Base-by-base conservation (phyloP, 345 rosid species). In the Sisymbrium altissimum region DNA sequence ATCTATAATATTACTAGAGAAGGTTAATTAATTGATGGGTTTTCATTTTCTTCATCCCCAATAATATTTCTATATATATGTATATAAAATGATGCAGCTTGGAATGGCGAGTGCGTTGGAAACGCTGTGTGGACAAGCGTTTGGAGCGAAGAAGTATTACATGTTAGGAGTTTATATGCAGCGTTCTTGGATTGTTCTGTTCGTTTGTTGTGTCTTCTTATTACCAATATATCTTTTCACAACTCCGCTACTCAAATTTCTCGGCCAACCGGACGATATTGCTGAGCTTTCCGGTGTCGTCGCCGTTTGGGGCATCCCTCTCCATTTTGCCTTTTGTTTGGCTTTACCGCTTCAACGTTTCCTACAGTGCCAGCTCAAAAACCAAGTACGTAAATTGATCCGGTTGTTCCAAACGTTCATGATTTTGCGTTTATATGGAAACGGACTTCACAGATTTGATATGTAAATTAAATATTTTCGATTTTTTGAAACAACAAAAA, bases 81-180 rank as follows among this genome's bases (percentile, higher is more conserved):
- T 50, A 21, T 18, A 18, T 19, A 27, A 6, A 62, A 29, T 14
- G 15, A 21, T 52, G 68, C 18, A 89, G 96, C 78, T 87, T 38
- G 96, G 87, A 10, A 89, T 87, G 96, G 96, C 96, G 32, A 87
- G 92, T 55, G 89, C 95, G 32, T 72, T 89, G 50, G 95, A 87
- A 58, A 89, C 95, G 33, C 72, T 87, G 1, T 87, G 95, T 35
- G 92, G 95, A 8, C 95, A 89, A 81, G 92, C 92, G 15, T 87
- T 82, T 69, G 95, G 95, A n/a, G 92, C 90, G 0, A 82, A 81
- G 58, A 81, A 68, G 7, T 83, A 83, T 75, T 60, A 82, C 21
- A 84, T 84, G 92, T 63, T 89, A 27, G 95, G 95, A 23, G 78
- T 87, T 0, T 89, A 89, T 78, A 71, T 86, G 87, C 95, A 89